phyloP scores from a whole-genome alignment of 1,284 basidiomycete species.

The Cutaneotrichosporon sp. region DNA sequence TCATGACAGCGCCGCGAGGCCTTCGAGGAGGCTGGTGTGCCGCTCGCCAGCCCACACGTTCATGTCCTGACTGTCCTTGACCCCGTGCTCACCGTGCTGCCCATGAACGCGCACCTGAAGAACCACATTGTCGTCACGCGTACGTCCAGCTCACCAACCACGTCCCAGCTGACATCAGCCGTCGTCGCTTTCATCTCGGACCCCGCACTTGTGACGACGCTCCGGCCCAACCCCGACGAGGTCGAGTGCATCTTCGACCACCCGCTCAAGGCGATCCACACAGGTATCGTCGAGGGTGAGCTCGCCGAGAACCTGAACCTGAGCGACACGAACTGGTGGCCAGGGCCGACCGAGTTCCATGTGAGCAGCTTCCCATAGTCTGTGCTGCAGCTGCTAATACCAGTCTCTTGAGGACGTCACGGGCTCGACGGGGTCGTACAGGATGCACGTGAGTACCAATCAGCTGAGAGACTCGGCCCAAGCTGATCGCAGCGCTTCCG shows the following conservation, averaged over 20 bases:
- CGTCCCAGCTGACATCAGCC: slow-evolving; percentile 59
- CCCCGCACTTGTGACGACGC: slow-evolving; percentile 57
- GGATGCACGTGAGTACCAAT: slow-evolving; percentile 41
- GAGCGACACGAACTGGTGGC: slow-evolving; percentile 69
- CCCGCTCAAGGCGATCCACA: slow-evolving; percentile 66
- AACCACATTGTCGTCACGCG: slow-evolving; percentile 55
- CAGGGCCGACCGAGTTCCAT: slow-evolving; percentile 67
- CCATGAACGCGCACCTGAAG: slow-evolving; percentile 51
- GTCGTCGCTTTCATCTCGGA: slow-evolving; percentile 71
- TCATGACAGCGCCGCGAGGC: slow-evolving; percentile 70
- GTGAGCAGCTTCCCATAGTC: slow-evolving; percentile 43
- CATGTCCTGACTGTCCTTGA: slow-evolving; percentile 67
- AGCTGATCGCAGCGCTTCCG: slow-evolving; percentile 73
- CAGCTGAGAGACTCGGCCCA: neutral
- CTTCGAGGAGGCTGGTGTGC: slow-evolving; percentile 74
- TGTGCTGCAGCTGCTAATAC: slow-evolving; percentile 7
- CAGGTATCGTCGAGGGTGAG: slow-evolving; percentile 56
- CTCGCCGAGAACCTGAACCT: slow-evolving; percentile 58
- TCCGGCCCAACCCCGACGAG: slow-evolving; percentile 65
- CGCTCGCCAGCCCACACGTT: slow-evolving; percentile 61
- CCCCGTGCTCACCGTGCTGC: slow-evolving; percentile 75
- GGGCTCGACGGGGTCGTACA: slow-evolving; percentile 61
- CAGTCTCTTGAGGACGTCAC: slow-evolving; percentile 44
- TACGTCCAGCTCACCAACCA: slow-evolving; percentile 11
- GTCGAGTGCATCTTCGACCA: slow-evolving; percentile 78